Conservation (phyloP, 306 rosid species). For the Vigna mungo region DNA sequence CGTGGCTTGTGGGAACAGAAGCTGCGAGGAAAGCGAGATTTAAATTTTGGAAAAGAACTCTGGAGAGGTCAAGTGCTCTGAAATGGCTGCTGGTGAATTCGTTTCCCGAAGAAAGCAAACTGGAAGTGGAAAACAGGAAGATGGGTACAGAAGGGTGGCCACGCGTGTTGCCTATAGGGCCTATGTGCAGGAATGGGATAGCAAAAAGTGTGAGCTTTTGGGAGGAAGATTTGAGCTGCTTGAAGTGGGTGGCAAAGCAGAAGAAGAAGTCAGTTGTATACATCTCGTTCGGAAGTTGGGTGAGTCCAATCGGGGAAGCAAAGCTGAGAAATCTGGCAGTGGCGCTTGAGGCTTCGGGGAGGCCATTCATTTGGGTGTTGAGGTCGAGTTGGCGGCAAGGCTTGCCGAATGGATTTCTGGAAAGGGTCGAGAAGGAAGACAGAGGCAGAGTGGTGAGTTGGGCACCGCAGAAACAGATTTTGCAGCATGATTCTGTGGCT, state of each 20-base stretch:
- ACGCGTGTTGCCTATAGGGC: constrained; percentile 55
- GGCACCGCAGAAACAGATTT: constrained; percentile 81
- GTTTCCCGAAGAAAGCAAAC: constrained; percentile 58
- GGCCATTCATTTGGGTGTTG: constrained; percentile 84
- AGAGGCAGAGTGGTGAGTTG: constrained; percentile 77
- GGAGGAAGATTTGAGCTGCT: constrained; percentile 76
- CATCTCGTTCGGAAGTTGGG: constrained; percentile 94
- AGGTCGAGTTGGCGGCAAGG: constrained; percentile 64
- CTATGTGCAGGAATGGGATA: constrained; percentile 42
- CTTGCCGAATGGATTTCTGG: constrained; percentile 62
- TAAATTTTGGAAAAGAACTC: constrained; percentile 78
- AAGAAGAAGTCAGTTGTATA: constrained; percentile 59
- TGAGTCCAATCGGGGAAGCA: constrained; percentile 72
- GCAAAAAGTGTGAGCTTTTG: constrained; percentile 61
- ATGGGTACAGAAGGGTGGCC: constrained; percentile 5
- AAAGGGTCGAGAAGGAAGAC: constrained; percentile 53
- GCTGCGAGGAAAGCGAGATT: constrained; percentile 72
- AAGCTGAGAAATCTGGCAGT: constrained; percentile 63
- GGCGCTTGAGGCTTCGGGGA: constrained; percentile 62
- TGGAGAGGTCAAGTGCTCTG: constrained; percentile 63
- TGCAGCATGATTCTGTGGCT: constrained; percentile 65
- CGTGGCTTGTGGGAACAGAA: constrained; percentile 84
- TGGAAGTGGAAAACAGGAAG: constrained; percentile 25
- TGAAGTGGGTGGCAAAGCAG: constrained; percentile 70
- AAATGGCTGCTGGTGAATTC: constrained; percentile 74